Base-by-base conservation (phyloP, 1,139 yeast genomes). In the Spathaspora sp. region DNA sequence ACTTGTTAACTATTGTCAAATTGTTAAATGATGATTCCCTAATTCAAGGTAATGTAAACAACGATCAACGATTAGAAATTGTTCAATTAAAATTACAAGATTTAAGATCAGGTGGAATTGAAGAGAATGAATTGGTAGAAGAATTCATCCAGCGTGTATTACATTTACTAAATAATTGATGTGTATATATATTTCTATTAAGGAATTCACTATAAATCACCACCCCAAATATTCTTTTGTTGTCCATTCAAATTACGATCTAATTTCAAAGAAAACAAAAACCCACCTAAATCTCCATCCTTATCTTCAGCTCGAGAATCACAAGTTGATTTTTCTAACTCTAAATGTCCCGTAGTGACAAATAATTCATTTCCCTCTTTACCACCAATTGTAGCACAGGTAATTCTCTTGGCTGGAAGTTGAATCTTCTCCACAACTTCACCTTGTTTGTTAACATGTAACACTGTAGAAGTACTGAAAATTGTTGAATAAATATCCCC, bases 351-450 rank as follows among this genome's bases (percentile, higher is more conserved):
- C 18, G 86, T 76, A 10, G 96, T 86, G 41, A 89, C 80, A 56
- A 76, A 84, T 48, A 90, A 56, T 47, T 82, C 85, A 56, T 82
- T 78, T 48, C 70, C 63, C 38, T 79, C 59, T 11, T 60, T 61
- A 3, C 96, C 95, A 6, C 90, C 95, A 53, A 87, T 73, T 0
- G 85, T 77, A 39, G 86, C 84, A 60, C 96, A 87, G 3, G 93
- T 81, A 39, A 83, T 65, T 53, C 84, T 70, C 44, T 74, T 58
- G 0, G 86, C 84, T 1, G 96, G 96, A 43, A 90, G 59, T 9
- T 61, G 50, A 58, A 74, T 78, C 50, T 74, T 76, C 53, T 78
- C 77, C 17, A 82, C 62, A 25, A 86, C 60, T 44, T 73, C 59
- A 1, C 91, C 93, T 0, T 61, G 48, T 8, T 72, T 46, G 50